Conservation (phyloP, 2,329 filamentous ascomycete species). For the Apiospora kogelbergensis region DNA sequence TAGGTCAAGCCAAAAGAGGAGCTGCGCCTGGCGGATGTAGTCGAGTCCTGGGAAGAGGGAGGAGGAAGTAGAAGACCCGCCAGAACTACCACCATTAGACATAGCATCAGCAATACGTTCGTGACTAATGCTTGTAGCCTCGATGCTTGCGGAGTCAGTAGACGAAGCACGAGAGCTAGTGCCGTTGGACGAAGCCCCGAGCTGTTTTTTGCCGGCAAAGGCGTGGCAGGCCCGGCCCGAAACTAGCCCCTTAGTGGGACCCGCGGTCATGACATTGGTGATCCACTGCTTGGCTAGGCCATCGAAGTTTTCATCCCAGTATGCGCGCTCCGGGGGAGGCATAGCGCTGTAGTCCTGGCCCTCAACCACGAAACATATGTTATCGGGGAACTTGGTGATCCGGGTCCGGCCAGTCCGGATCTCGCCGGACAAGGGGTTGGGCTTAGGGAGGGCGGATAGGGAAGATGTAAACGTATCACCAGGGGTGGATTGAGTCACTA, state of each 20-base stretch:
- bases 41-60: constrained; percentile 1
- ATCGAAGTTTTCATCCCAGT: not conserved
- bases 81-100: fast-evolving
- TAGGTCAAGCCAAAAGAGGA: constrained; percentile 9
- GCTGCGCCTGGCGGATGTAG: not conserved
- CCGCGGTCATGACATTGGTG: constrained; percentile 7
- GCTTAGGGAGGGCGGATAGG: not conserved
- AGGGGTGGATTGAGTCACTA: not conserved
- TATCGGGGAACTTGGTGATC: constrained; percentile 3
- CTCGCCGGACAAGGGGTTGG: not conserved
- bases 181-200: not conserved
- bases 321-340: not conserved
- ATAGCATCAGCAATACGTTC: not conserved
- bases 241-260: not conserved
- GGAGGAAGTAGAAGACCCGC: not conserved
- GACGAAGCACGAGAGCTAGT: too few relatives aligned
- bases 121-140: not conserved
- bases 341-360: constrained; percentile 1
- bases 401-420: not conserved
- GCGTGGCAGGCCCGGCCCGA: constrained; percentile 4
- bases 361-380: constrained; percentile 1
- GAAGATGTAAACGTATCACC: not conserved
- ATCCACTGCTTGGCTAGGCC: constrained; percentile 2
- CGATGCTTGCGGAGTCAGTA: too few relatives aligned
- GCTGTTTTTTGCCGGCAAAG: not conserved